Evolutionary conservation across 768 basidiomycete species (phyloP).

Genomic region (Sarcodon sp.): DNA sequence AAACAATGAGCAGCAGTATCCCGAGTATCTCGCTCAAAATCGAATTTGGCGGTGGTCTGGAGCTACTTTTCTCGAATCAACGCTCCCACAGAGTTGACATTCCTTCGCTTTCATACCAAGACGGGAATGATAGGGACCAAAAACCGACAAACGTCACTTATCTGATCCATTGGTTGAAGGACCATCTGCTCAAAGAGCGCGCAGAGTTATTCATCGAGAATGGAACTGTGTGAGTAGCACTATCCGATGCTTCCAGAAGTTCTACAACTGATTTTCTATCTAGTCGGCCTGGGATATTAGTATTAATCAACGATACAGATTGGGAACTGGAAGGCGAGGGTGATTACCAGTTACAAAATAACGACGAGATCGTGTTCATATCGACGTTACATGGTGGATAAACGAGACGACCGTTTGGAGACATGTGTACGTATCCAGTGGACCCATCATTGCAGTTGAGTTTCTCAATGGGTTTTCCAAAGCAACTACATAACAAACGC

Average conservation of each 20-base stretch:
- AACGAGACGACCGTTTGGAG: neutral
- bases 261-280: neutral
- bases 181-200: slow-evolving; percentile 71
- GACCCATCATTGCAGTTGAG: no score
- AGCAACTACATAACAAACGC: no score
- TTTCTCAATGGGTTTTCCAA: no score
- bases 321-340: slow-evolving; percentile 97
- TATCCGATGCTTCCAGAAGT: slow-evolving; percentile 2
- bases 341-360: slow-evolving; percentile 61
- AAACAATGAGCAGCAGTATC: slow-evolving; percentile 4
- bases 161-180: slow-evolving; percentile 68
- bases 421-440: neutral
- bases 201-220: slow-evolving; percentile 85
- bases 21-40: slow-evolving; percentile 34
- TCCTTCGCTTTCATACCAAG: slow-evolving; percentile 22
- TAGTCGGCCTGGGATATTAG: slow-evolving; percentile 93
- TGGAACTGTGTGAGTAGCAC: slow-evolving; percentile 63
- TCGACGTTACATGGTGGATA: slow-evolving; percentile 91
- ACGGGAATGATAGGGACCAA: slow-evolving; percentile 5
- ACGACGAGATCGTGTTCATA: slow-evolving; percentile 93
- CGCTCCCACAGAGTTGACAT: slow-evolving; percentile 45
- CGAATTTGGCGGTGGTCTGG: slow-evolving; percentile 79
- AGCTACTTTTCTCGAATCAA: slow-evolving; percentile 68
- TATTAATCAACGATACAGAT: slow-evolving; percentile 93
- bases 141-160: slow-evolving; percentile 55